Conservation (phyloP, 192 early-diverging fungal genomes). For the Spizellomyces sp. region DNA sequence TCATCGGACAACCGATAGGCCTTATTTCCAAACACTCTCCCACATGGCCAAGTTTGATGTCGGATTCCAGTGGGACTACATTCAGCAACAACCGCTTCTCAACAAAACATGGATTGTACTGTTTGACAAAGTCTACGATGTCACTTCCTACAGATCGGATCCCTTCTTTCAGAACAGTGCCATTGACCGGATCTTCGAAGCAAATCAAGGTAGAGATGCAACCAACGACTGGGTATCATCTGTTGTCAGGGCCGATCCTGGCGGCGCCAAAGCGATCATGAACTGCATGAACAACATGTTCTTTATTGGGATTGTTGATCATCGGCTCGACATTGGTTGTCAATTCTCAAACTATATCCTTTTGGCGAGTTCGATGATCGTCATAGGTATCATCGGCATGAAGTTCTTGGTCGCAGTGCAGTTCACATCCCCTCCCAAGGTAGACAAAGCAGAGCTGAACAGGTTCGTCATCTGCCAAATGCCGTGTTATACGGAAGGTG, state of each 20-base stretch:
- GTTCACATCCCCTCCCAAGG: constrained; percentile 82
- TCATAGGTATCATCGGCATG: constrained; percentile 78
- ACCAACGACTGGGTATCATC: constrained; percentile 19
- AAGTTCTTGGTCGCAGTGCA: constrained; percentile 91
- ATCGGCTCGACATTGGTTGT: constrained; percentile 71
- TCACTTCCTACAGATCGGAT: constrained; percentile 28
- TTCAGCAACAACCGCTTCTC: constrained; percentile 25
- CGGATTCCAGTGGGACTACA: constrained; percentile 21
- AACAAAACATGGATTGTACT: constrained; percentile 37
- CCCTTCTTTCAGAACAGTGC: constrained; percentile 14
- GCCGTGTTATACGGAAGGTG: constrained; percentile 85
- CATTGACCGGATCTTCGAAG: constrained; percentile 14
- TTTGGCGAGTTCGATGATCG: constrained; percentile 66
- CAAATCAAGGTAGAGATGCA: constrained; percentile 17
- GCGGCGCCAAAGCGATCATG: constrained; percentile 36
- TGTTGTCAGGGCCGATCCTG: constrained; percentile 23
- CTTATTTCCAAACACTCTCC: constrained; percentile 6
- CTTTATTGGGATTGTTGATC: constrained; percentile 77
- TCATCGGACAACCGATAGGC: not conserved
- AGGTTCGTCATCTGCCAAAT: constrained; percentile 48
- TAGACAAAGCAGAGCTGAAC: constrained; percentile 42
- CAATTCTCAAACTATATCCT: constrained; percentile 83
- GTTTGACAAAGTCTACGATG: constrained; percentile 48
- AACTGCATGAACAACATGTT: constrained; percentile 82
- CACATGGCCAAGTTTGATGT: constrained; percentile 21